Conservation (phyloP, 2,329 filamentous ascomycete genomes). For the Clonostachys sp. region DNA sequence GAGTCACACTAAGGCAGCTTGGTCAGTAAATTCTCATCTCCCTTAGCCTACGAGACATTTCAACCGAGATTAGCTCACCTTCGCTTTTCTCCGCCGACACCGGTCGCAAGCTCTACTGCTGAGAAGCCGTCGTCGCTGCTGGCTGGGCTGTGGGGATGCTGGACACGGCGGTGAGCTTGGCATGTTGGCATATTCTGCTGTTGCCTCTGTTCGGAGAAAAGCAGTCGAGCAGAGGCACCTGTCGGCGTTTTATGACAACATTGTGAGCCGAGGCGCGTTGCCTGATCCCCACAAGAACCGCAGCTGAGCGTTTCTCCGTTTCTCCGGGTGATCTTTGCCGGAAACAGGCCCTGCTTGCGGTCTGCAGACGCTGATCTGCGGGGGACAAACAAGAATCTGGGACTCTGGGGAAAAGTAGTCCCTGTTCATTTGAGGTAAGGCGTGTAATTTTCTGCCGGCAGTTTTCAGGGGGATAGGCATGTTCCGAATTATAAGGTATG, state of each 20-base stretch:
- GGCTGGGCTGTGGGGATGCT: too few relatives aligned
- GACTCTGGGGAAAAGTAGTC: too few relatives aligned
- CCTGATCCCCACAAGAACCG: neutral
- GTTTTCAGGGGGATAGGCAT: too few relatives aligned
- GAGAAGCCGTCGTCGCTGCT: constrained; percentile 8
- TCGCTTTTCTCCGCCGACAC: constrained; percentile 28
- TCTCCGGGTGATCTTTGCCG: neutral
- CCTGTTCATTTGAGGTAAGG: too few relatives aligned
- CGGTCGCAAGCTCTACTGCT: constrained; percentile 25
- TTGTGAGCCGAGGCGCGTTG: neutral
- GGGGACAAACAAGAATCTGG: too few relatives aligned
- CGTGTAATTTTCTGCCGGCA: too few relatives aligned
- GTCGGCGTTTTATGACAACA: neutral
- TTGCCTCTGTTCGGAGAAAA: neutral
- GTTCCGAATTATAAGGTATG: too few relatives aligned
- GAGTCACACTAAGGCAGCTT: constrained; percentile 4
- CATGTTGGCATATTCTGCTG: neutral
- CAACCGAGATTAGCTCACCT: constrained; percentile 10
- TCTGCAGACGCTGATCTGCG: too few relatives aligned
- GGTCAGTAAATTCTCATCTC: neutral
- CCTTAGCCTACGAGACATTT: constrained; percentile 2
- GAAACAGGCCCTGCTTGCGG: too few relatives aligned
- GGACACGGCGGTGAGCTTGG: too few relatives aligned
- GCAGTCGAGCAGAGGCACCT: neutral
- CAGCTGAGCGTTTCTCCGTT: neutral